Base-by-base conservation (phyloP, 805 yeast species). In the Scheffersomyces amazonensis region DNA sequence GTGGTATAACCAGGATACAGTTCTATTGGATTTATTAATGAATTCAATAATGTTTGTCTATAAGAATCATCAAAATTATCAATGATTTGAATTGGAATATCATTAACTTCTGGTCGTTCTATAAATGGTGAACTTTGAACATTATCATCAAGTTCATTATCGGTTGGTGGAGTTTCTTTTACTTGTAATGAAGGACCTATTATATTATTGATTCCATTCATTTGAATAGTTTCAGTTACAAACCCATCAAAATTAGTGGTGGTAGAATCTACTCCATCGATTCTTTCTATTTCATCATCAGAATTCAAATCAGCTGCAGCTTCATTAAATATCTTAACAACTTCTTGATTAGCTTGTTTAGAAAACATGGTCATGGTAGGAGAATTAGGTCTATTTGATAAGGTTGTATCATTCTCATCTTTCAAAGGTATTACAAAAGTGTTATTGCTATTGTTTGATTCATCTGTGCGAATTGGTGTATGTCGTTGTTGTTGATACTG, bases 281-380 rank as follows among this genome's bases (percentile, higher is more conserved):
- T 39, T 32, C 39, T 44, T 11, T 49, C 56, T 5, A 54, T 56
- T 29, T 58, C 68, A 28, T 57, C 62, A 27, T 62, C 66, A 20
- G 61, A 54, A 17, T 50, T 49, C n/a, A 56, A 39, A 19, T 55
- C 39, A 9, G 51, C 46, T 3, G 70, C 60, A 1, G 78, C 77
- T 34, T 74, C 78, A 51, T 83, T 86, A 55, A 87, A 85, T 88
- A 88, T 85, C 12, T 77, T 73, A 44, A 75, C 66, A 0, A 88
- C 81, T 48, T 87, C 96, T 38, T 78, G 76, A 40, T 80, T 75
- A 2, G 96, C 91, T 50, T 80, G 78, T 35, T 80, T 78, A 0
- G 96, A 83, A 53, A 75, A 83, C 52, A 82, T 63, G 0, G 96
- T 89, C 46, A 84, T 73, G 0, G 96, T 88, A 1, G 95, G 95